Evolutionary conservation across 2,329 filamentous ascomycete species (phyloP).

Genomic region (Colletotrichum chrysophilum): DNA sequence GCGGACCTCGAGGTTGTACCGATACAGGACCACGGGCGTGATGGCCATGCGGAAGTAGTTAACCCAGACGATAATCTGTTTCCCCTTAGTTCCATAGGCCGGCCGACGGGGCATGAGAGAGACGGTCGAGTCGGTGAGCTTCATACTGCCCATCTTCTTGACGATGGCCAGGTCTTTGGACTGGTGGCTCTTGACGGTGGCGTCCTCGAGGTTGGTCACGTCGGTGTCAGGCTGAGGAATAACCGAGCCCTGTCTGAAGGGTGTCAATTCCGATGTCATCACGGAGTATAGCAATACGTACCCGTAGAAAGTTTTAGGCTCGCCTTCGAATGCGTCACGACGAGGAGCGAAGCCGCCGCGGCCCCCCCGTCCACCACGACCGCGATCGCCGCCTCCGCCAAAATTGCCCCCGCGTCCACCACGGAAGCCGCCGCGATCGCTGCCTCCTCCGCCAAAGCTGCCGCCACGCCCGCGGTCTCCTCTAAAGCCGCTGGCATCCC

Average conservation of each 20-base stretch:
- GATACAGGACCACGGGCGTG: constrained; percentile 40
- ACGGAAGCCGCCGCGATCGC: constrained; percentile 16
- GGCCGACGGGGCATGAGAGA: constrained; percentile 50
- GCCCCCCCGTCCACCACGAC: constrained; percentile 1
- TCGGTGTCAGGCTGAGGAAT: constrained; percentile 27
- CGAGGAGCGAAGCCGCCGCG: constrained; percentile 17
- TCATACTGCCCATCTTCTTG: constrained; percentile 40
- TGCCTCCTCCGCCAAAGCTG: constrained; percentile 14
- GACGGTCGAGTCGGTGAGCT: constrained; percentile 24
- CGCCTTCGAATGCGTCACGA: constrained; percentile 19
- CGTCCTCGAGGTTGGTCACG: constrained; percentile 43
- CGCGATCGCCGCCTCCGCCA: not conserved
- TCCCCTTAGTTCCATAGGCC: constrained; percentile 50
- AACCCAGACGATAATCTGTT: constrained; percentile 50
- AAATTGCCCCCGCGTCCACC: constrained; percentile 11
- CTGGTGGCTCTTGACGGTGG: constrained; percentile 35
- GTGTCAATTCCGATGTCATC: not conserved
- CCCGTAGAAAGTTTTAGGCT: constrained; percentile 1
- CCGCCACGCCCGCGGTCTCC: not conserved
- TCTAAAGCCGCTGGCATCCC: not conserved
- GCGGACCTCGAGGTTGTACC: constrained; percentile 48
- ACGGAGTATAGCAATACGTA: not conserved
- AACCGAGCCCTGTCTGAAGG: not conserved
- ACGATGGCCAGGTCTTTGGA: constrained; percentile 32
- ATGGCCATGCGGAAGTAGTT: constrained; percentile 57